Conservation (phyloP, 495 filamentous ascomycete species). For the Penicillium waksmanii region DNA sequence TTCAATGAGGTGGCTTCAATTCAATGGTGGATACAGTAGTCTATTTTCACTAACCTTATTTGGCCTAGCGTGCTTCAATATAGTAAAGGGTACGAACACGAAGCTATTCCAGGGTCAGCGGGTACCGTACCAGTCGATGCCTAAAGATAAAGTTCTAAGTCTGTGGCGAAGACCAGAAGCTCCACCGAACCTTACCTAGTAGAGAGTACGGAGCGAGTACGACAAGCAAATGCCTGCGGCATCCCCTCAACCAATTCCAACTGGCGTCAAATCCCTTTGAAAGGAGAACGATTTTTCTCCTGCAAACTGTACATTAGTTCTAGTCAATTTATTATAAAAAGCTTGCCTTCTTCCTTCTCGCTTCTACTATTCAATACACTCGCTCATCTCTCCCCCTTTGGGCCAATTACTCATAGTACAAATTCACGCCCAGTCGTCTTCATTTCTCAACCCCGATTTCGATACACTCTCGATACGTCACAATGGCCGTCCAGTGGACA, state of each 20-base stretch:
- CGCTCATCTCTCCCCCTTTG: not conserved
- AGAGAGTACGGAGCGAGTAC: constrained; percentile 17
- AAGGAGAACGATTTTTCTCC: too few relatives aligned
- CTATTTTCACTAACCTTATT: not conserved
- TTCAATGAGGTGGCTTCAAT: not conserved
- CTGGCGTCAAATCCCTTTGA: too few relatives aligned
- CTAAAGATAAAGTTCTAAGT: not conserved
- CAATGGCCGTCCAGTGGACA: constrained; percentile 20
- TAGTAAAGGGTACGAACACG: constrained; percentile 2
- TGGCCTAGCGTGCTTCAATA: not conserved
- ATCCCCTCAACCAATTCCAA: not conserved
- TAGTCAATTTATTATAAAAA: constrained; percentile 1
- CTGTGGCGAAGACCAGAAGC: constrained; percentile 3
- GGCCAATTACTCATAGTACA: too few relatives aligned
- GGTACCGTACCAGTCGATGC: not conserved
- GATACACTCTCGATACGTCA: not conserved
- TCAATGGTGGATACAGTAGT: not conserved
- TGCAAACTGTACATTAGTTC: too few relatives aligned
- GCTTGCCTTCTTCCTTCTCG: not conserved
- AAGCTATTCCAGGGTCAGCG: not conserved
- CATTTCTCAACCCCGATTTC: not conserved
- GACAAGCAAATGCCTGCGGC: constrained; percentile 1
- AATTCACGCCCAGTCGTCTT: too few relatives aligned
- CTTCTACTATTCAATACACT: not conserved
- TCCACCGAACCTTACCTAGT: constrained; percentile 7